A percentile compares a stretch with the other conserved stretches of the same genome.
Evolutionary conservation across 2,329 filamentous ascomycete species (phyloP).

Genomic region (Aureobasidium sp.): DNA sequence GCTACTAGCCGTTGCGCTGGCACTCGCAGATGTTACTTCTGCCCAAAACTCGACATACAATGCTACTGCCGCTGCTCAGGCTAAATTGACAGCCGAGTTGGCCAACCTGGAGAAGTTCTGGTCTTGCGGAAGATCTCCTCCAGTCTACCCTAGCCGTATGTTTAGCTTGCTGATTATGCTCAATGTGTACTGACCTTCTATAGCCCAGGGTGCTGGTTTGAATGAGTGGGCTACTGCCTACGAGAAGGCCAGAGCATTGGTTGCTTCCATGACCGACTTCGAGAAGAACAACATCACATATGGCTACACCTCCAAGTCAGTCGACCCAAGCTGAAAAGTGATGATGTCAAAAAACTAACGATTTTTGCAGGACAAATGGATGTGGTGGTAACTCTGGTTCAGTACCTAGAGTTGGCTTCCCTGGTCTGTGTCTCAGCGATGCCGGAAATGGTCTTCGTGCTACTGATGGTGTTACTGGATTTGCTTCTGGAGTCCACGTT

Average conservation of each 20-base stretch:
- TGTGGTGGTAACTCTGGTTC: constrained; percentile 30
- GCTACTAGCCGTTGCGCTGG: constrained; percentile 10
- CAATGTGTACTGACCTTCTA: constrained; percentile 9
- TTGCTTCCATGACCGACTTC: constrained; percentile 26
- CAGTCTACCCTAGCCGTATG: constrained; percentile 24
- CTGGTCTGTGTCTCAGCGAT: constrained; percentile 34
- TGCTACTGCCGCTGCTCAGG: constrained; percentile 3
- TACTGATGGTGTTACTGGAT: constrained; percentile 34
- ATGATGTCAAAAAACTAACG: too few relatives aligned
- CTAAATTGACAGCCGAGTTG: constrained; percentile 3
- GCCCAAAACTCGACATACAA: constrained; percentile 9
- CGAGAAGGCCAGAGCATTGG: constrained; percentile 22
- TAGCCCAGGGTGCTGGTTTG: constrained; percentile 23
- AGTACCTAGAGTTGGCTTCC: constrained; percentile 28
- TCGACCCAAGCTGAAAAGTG: too few relatives aligned
- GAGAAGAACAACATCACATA: constrained; percentile 31
- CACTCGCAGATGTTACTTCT: neutral
- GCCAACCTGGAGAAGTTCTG: constrained; percentile 20
- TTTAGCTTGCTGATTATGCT: too few relatives aligned
- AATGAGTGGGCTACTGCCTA: constrained; percentile 27
- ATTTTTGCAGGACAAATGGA: constrained; percentile 17
- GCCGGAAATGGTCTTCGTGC: constrained; percentile 34
- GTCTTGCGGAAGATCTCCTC: constrained; percentile 21
- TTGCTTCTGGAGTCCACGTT: constrained; percentile 29
- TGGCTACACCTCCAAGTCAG: constrained; percentile 17